Evolutionary conservation across 352 stramenopile genomes (phyloP).

Genomic region (Globisporangium heterothallicum): DNA sequence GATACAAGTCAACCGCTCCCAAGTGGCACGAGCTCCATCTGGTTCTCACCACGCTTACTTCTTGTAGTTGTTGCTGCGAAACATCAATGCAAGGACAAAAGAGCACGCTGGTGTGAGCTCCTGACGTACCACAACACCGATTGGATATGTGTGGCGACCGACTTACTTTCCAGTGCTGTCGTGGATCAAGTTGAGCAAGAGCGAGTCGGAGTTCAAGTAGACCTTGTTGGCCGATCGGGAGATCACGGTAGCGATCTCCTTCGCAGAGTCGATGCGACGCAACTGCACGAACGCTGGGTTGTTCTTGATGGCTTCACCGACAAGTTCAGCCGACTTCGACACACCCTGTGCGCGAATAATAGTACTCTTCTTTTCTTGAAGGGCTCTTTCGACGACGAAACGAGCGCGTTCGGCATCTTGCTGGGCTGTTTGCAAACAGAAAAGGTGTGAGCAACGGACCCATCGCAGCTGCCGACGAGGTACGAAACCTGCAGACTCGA

Average conservation of each 20-base stretch:
- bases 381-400: conserved; percentile 97
- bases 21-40: neutral
- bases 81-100: neutral
- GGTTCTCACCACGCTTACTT: conserved; percentile 34
- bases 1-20: neutral
- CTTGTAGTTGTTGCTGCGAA: conserved; percentile 24
- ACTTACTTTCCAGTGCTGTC: conserved; percentile 56
- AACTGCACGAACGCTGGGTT: conserved; percentile 99
- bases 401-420: conserved; percentile 98
- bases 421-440: conserved; percentile 73
- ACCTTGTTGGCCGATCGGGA: conserved; percentile 95
- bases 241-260: conserved; percentile 97
- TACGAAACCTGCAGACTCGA: no score
- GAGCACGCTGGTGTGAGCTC: conserved; percentile 7
- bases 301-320: conserved; percentile 98
- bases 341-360: conserved; percentile 97
- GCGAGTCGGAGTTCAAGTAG: conserved; percentile 96
- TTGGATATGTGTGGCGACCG: neutral
- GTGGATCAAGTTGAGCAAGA: conserved; percentile 96
- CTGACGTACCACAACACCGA: neutral
- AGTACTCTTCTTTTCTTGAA: conserved; percentile 99
- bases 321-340: conserved; percentile 97
- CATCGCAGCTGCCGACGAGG: no score
- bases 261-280: conserved; percentile 97
- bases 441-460: neutral